Evolutionary conservation across 257 asterid genomes (phyloP).

Genomic region (Nicotiana knightiana): DNA sequence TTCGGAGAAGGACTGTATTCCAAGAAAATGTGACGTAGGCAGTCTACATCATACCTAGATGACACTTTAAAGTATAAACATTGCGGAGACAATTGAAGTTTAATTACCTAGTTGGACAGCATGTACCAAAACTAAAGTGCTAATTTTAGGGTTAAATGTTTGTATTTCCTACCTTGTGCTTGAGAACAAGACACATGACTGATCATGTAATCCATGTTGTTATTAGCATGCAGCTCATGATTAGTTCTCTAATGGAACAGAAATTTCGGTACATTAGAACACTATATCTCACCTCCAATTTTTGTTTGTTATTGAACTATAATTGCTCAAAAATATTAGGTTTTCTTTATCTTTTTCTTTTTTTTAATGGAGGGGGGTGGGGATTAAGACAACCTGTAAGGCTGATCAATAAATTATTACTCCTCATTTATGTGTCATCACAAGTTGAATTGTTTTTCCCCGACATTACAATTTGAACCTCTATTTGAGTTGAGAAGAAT

Average conservation of each 20-base stretch:
- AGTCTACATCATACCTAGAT: too few species aligned
- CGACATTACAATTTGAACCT: background rate
- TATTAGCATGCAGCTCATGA: constrained; percentile 4
- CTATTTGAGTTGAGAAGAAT: background rate
- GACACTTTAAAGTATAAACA: too few species aligned
- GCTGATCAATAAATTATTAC: background rate
- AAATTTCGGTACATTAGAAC: background rate
- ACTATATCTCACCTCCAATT: background rate
- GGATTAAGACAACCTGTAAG: background rate
- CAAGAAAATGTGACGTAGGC: too few species aligned
- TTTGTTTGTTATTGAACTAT: constrained; percentile 6
- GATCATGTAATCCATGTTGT: constrained; percentile 8
- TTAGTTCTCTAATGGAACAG: background rate
- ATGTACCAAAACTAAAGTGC: background rate
- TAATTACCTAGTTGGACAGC: background rate
- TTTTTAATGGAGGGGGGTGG: background rate
- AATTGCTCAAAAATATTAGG: background rate
- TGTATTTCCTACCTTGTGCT: background rate
- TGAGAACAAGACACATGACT: constrained; percentile 6
- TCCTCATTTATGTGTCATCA: background rate
- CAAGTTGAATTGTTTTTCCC: background rate
- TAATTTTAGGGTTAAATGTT: background rate
- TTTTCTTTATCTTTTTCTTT: background rate
- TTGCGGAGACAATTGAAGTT: too few species aligned
- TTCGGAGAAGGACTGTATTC: too few species aligned